Percentiles rank a stretch among this genome's conserved stretches.
phyloP scores from a whole-genome alignment of 2,329 filamentous ascomycete genomes.

The Pseudogymnoascus sp. region DNA sequence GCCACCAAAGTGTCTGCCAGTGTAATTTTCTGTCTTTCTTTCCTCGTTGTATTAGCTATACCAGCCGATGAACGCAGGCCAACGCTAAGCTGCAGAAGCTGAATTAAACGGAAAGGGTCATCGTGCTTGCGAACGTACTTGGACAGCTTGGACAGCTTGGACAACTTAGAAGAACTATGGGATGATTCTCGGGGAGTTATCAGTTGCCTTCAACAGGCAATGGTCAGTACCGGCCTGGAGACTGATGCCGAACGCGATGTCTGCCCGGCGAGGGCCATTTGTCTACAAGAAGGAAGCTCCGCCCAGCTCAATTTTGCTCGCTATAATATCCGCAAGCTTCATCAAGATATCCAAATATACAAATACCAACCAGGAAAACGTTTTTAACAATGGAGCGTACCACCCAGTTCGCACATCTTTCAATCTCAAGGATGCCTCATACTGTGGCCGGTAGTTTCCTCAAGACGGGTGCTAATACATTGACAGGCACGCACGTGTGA shows the following conservation, averaged over 20 bases:
- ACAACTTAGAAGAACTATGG: background rate
- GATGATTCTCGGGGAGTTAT: background rate
- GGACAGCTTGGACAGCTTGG: background rate
- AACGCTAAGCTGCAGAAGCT: background rate
- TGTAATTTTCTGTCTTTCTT: background rate
- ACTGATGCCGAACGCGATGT: background rate
- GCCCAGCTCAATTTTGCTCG: no score
- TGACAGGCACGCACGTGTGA: no score
- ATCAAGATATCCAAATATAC: no score
- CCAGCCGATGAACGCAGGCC: background rate
- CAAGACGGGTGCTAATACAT: no score
- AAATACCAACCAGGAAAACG: no score
- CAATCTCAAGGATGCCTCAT: background rate
- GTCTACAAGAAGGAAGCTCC: no score
- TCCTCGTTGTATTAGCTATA: background rate
- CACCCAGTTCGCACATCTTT: no score
- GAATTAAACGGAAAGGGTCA: background rate
- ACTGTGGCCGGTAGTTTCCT: background rate
- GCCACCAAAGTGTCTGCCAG: no score
- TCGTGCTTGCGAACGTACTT: background rate
- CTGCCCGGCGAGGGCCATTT: background rate
- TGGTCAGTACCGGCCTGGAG: background rate
- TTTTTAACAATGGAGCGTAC: no score
- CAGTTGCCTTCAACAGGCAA: background rate
- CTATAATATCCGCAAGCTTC: no score